Base-by-base conservation (phyloP, 1,139 yeast species). In the Chernovozyma sophiae-reginae region DNA sequence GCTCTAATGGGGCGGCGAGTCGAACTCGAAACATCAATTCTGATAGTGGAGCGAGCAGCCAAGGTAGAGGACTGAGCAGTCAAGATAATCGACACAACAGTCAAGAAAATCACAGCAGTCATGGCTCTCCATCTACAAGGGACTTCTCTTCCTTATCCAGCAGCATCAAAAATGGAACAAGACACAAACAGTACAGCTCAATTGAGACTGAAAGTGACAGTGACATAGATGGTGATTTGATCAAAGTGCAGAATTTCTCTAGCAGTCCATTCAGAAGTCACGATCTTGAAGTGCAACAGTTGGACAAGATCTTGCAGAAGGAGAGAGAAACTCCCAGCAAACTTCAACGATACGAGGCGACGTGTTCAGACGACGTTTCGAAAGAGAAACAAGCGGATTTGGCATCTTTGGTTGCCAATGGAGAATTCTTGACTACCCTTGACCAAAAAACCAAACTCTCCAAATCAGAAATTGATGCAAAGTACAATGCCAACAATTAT, bases 401-500 rank as follows among this genome's bases (percentile, higher is more conserved):
- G 25, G 35, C 34, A 14, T 18, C 26, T 16, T 15, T 30, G 12
- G 33, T 28, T 6, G 34, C 33, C 19, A 25, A 31, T 5, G 38
- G 40, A 14, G 33, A 37, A 7, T 39, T 37, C 17, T 20, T 37
- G n/a, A 13, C 35, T 18, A 29, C 35, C 15, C n/a, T 32, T 18
- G 37, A 35, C 8, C 23, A 27, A 19, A 33, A 29, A 27, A 16
- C 19, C 13, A 23, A 24, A 29, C 16, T 23, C 17, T 13, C 25
- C 4, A 35, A 30, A 12, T 23, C 31, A 3, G 29, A 29, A 10
- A 41, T 42, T 6, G 34, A 45, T 26, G 44, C 42, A 8, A 58
- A 58, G 41, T 65, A 51, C 43, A 44, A 48, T 24, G 32, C 43
- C 10, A 40, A 40, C 18, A 33, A 43, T 2, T 51, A 66, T 10